These are phyloP conservation scores for Fusarium sp. DNA, from an alignment of 2,329 filamentous ascomycete genomes.

Conservation along the genomic window DNA sequence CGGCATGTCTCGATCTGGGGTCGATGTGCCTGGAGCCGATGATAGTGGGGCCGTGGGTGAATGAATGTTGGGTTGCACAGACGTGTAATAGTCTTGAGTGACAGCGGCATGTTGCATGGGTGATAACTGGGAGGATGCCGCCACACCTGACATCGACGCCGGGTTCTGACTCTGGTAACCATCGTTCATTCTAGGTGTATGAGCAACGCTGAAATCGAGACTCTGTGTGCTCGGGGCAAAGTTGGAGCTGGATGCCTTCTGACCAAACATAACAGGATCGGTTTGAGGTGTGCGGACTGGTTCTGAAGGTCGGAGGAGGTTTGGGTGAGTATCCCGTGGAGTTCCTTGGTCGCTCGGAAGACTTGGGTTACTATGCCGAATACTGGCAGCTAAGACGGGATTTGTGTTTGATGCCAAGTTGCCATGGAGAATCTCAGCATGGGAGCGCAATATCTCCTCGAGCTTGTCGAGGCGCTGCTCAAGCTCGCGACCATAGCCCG, in stretches of 20 bases:
- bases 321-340: constrained; percentile 55
- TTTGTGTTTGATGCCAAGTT: constrained; percentile 54
- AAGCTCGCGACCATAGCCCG: constrained; percentile 75
- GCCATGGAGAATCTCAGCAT: constrained; percentile 71
- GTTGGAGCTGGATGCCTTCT: constrained; percentile 61
- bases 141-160: constrained; percentile 52
- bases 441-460: constrained; percentile 70
- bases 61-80: constrained; percentile 56
- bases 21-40: constrained; percentile 45
- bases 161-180: constrained; percentile 57
- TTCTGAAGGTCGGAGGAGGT: constrained; percentile 60
- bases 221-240: constrained; percentile 55
- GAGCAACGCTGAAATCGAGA: constrained; percentile 59
- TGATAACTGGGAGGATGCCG: constrained; percentile 47
- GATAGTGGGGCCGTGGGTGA: constrained; percentile 66
- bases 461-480: constrained; percentile 76
- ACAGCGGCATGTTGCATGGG: constrained; percentile 51
- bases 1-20: constrained; percentile 70
- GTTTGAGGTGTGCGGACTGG: constrained; percentile 61
- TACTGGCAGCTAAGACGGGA: constrained; percentile 48
- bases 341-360: constrained; percentile 65
- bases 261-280: constrained; percentile 66
- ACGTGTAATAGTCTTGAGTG: constrained; percentile 60
- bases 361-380: constrained; percentile 60
- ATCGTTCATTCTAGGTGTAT: constrained; percentile 58